phyloP scores from a whole-genome alignment of 257 asterid genomes.

The Paulownia fortunei region DNA sequence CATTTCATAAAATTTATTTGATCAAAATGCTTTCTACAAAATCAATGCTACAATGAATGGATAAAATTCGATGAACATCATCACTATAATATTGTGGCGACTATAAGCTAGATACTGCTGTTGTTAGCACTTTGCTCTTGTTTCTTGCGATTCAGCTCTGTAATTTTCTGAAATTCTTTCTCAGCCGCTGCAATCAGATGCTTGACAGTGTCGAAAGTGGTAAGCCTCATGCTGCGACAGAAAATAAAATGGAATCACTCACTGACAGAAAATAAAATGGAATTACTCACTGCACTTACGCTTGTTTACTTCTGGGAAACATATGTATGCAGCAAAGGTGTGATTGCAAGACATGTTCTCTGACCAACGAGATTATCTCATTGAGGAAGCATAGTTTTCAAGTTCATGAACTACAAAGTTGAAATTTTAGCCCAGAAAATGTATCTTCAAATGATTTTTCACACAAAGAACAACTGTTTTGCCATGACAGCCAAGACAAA shows the following conservation, averaged over 20 bases:
- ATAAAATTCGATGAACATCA: neutral
- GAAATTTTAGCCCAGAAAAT: neutral
- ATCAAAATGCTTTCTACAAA: slow-evolving; percentile 6
- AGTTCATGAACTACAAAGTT: neutral
- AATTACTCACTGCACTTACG: neutral
- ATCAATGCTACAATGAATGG: neutral
- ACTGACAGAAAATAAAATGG: neutral
- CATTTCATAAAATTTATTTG: neutral
- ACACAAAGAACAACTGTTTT: neutral
- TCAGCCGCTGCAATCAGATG: slow-evolving; percentile 67
- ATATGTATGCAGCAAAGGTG: neutral
- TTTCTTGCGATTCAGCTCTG: slow-evolving; percentile 60
- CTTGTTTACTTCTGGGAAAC: neutral
- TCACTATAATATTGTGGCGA: neutral
- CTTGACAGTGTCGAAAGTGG: slow-evolving; percentile 76
- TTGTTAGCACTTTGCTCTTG: slow-evolving; percentile 31
- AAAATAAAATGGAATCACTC: slow-evolving; percentile 11
- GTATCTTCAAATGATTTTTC: neutral
- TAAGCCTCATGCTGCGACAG: slow-evolving; percentile 71
- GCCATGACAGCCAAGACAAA: neutral
- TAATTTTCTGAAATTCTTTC: slow-evolving; percentile 60
- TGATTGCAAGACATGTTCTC: neutral
- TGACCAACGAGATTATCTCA: neutral
- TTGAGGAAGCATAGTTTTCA: neutral
- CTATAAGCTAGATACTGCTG: slow-evolving; percentile 10